Evolutionary conservation across 176 grass and related monocot species (phyloP), one percentile per base, ranked within the genome.

Genomic region (Areca catechu): DNA sequence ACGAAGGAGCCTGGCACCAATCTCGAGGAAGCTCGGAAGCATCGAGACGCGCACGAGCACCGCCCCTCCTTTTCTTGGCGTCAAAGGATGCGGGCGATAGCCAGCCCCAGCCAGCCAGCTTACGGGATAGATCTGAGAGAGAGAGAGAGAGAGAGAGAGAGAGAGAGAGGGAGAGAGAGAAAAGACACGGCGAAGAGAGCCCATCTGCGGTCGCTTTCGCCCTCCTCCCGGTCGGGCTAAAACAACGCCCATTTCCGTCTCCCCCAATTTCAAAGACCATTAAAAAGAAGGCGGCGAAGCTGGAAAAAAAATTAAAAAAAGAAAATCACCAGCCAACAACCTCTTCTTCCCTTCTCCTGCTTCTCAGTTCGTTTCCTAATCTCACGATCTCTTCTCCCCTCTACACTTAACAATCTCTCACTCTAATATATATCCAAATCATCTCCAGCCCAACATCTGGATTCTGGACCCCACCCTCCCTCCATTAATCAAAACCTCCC

Each of bases 241-340:
- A 48, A 20, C 37, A 19, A 58, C 67, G 15, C 75, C 72, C 70
- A 54, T 80, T 69, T 15, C 67, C 22, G 51, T 80, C 56, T 7
- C 51, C 62, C 57, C 25, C 0, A 21, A 68, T 61, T 54, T 61
- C 56, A 71, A 29, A 71, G 56, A 48, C 15, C 12, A 28, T 53
- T 73, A 55, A 61, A 37, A 49, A 54, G 24, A 24, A 6, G 22
- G 50, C 69, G 16, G 57, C 53, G 59, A 48, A 48, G 19, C 30
- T 37, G 51, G 17, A 23, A 48, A 49, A 54, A 54, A 30, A 54
- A n/a, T 54, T n/a, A n/a, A 27, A 48, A 24, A 48, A 28, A 54
- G 30, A 30, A 56, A 10, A 67, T 50, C 28, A 23, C 61, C 34
- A 12, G 1, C 34, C 34, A 37, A 7, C 34, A 37, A 37, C 55